These are phyloP conservation scores for Penicillium sp. DNA, from an alignment of 2,329 filamentous ascomycete genomes.

Conservation along the genomic window DNA sequence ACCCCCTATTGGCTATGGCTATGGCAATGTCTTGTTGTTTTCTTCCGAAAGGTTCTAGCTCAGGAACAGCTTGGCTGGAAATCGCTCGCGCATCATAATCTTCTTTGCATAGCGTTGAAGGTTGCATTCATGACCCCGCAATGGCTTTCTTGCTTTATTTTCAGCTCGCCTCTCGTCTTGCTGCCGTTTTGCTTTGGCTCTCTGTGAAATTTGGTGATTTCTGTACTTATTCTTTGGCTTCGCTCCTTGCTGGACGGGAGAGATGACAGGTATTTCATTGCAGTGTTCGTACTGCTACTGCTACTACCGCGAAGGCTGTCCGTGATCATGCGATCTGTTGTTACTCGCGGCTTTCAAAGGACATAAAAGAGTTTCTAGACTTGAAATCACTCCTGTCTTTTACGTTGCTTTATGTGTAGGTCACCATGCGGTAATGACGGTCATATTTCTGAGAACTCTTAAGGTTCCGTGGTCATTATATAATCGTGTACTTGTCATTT, in stretches of 20 bases:
- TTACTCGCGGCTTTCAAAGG: not conserved
- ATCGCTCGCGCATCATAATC: not conserved
- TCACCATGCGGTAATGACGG: constrained; percentile 8
- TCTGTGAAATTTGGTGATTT: not conserved
- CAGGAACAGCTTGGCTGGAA: not conserved
- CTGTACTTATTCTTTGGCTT: not conserved
- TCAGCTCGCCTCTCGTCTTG: constrained; percentile 7
- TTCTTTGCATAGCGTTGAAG: constrained; percentile 12
- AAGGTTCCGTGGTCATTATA: not conserved
- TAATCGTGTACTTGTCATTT: not conserved
- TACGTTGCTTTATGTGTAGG: not conserved
- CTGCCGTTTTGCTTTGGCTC: not conserved
- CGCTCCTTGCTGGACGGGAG: constrained; percentile 3
- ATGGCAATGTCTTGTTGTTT: not conserved
- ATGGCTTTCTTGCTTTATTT: not conserved
- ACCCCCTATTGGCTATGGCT: not conserved
- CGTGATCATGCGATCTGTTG: not conserved
- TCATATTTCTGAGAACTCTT: not conserved
- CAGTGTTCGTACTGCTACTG: not conserved
- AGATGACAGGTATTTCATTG: not conserved
- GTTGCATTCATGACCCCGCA: constrained; percentile 4
- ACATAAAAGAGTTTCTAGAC: constrained; percentile 5
- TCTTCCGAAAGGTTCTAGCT: not conserved
- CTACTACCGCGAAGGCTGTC: not conserved
- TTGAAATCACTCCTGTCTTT: not conserved